Evolutionary conservation across 371 early-diverging fungal genomes (phyloP), one percentile per base, ranked within the genome.

Genomic region (Circinella minor): DNA sequence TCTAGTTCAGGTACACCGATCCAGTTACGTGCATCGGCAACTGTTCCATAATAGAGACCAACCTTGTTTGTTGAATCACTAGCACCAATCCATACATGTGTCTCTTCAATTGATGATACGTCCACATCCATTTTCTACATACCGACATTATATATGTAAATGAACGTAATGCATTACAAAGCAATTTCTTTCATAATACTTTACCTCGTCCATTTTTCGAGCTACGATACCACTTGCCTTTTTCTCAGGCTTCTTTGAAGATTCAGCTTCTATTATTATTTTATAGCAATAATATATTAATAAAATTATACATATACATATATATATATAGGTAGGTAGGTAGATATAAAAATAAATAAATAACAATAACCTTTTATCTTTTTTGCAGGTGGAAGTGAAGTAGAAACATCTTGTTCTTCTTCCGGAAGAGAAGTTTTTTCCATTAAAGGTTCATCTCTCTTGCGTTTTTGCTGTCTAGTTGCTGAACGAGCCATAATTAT

Each of bases 1-100:
- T 65, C 65, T 14, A 65, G 51, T 54, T 65, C 51, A 36, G 65
- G 65, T 10, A 27, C 36, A 18, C 51, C 65, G 9, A 49, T 51
- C 65, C 65, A 65, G 54, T 65, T 65, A 18, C 65, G 65, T 34
- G 47, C 36, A 38, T 65, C 65, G n/a, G 20, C 17, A 9, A 17
- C 54, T 36, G 49, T 38, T 7, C 65, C 65, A 34, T 51, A 65
- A 38, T 65, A 65, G 9, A 65, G 37, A 18, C 65, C 65, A 49
- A 65, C 38, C 34, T 36, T 48, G 37, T 65, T 51, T 11, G 43
- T 43, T 51, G 54, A 20, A 61, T 34, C 4, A 7, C 27, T 57
- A 10, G 57, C 57, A 34, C 57, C 57, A 27, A 57, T 57, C 57
- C 57, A 57, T 7, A 57, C 57, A 34, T 57, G 27, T 57, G 4